Evolutionary conservation across 345 rosid species (phyloP), one percentile per base, ranked within the genome.

Genomic region (Populus ilicifolia): DNA sequence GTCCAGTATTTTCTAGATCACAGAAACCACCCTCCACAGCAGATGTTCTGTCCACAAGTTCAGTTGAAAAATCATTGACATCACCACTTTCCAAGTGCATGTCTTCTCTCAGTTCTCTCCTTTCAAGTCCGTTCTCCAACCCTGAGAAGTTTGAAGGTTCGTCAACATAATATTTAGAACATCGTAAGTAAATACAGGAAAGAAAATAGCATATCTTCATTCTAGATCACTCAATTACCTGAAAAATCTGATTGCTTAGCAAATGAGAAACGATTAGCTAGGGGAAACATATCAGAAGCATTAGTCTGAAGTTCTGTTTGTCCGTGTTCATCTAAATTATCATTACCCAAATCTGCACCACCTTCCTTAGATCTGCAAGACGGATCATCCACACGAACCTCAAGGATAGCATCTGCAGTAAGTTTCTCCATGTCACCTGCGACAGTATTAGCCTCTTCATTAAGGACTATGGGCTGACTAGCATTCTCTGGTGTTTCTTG

Each of bases 171-270:
- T 36, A 21, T 67, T 48, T 72, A 70, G 33, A 61, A 65, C 50
- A 48, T 8, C 4, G 30, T 50, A 66, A 63, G 69, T 33, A 44
- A 67, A 50, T 29, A 64, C 61, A 14, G 20, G 25, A 77, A 61
- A 3, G 36, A 65, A 75, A n/a, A 44, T 2, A 41, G 27, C 43
- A 6, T 48, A 8, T 12, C 33, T 39, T 29, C 44, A 8, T 41
- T 43, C 35, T 43, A 61, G 21, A 56, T 23, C 36, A 52, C 23
- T 20, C 8, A 76, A 80, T 79, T 27, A 83, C 90, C 78, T 59
- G 23, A 43, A 44, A 33, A 52, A 44, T 71, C 46, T 36, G 39
- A 63, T 46, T 71, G 80, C 1, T 73, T 61, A 1, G 54, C 71
- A 64, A 70, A 69, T 16, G 73, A 75, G 46, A 72, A 68, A 10